Percentiles rank a stretch among this genome's conserved stretches.
These are phyloP conservation scores for rapeseed (Brassica napus) DNA, from an alignment of 345 rosid genomes.

Conservation along the genomic window Da-Ae NC_063452.1:18465501-18466000, in stretches of 20 bases:
- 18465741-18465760: slow-evolving; percentile 65
- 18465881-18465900: slow-evolving; percentile 59
- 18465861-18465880: slow-evolving; percentile 58
- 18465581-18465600: slow-evolving; percentile 69
- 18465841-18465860: slow-evolving; percentile 83
- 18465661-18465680: not conserved
- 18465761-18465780: slow-evolving; percentile 53
- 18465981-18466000: not conserved
- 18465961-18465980: not conserved
- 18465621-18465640: not conserved
- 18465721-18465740: slow-evolving; percentile 64
- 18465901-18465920: slow-evolving; percentile 80
- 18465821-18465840: slow-evolving; percentile 65
- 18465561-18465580: slow-evolving; percentile 51
- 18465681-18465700: slow-evolving; percentile 67
- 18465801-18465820: slow-evolving; percentile 69
- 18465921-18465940: slow-evolving; percentile 80
- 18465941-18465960: slow-evolving; percentile 48
- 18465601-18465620: slow-evolving; percentile 90
- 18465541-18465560: slow-evolving; percentile 71
- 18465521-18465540: slow-evolving; percentile 64
- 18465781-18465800: slow-evolving; percentile 71
- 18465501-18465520: slow-evolving; percentile 63
- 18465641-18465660: not conserved
- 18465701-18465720: slow-evolving; percentile 75